Percentiles rank a stretch among this genome's conserved stretches.
phyloP scores from a whole-genome alignment of 768 basidiomycete genomes.

The Tricholoma hemisulphureum region DNA sequence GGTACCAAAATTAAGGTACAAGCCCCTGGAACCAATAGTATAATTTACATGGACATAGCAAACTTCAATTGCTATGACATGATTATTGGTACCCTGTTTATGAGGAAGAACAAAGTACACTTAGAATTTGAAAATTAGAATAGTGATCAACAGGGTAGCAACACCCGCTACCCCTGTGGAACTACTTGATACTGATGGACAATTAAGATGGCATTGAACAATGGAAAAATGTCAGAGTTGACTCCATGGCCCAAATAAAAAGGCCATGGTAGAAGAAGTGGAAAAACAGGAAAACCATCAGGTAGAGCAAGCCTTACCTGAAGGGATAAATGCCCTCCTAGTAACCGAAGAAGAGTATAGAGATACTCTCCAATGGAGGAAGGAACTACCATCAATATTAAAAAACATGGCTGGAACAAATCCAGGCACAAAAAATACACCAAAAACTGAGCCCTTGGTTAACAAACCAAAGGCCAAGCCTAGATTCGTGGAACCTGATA shows the following conservation, averaged over 20 bases:
- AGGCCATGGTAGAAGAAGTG: neutral
- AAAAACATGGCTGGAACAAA: neutral
- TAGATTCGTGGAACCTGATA: too few relatives aligned
- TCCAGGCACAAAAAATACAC: too few relatives aligned
- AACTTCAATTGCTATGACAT: constrained; percentile 38
- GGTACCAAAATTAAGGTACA: neutral
- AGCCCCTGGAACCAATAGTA: constrained; percentile 14
- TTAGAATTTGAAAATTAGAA: constrained; percentile 22
- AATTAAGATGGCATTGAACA: neutral
- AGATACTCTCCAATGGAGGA: neutral
- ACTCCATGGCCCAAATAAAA: neutral
- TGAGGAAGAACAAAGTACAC: constrained; percentile 19
- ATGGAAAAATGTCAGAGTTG: constrained; percentile 5
- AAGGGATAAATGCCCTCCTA: too few relatives aligned
- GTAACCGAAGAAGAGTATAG: too few relatives aligned
- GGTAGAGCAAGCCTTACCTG: too few relatives aligned
- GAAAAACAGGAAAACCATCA: too few relatives aligned
- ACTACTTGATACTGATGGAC: neutral
- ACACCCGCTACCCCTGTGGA: neutral
- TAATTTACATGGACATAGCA: constrained; percentile 32
- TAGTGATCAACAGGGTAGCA: constrained; percentile 8
- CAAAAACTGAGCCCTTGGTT: too few relatives aligned
- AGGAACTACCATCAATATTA: neutral
- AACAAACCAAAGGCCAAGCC: too few relatives aligned
- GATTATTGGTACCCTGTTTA: constrained; percentile 36